Evolutionary conservation across 108 stramenopile genomes (phyloP).

Genomic region (Cyclotella atomus): DNA sequence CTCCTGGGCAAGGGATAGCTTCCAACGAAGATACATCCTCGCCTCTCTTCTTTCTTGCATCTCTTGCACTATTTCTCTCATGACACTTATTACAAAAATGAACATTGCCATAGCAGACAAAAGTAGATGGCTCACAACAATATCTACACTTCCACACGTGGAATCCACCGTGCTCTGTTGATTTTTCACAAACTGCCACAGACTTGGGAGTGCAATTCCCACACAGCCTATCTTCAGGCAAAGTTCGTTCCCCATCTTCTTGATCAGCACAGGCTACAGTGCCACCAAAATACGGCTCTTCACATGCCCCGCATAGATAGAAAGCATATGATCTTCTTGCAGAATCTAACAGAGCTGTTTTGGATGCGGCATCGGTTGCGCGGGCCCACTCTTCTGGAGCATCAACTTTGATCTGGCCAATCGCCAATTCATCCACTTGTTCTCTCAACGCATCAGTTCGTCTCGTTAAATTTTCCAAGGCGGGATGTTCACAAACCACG

Average conservation of each 20-base stretch:
- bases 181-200: conserved; percentile 53
- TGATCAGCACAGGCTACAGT: conserved; percentile 72
- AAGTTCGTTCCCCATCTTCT: conserved; percentile 28
- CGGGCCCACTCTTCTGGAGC: conserved; percentile 26
- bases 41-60: conserved; percentile 19
- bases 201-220: conserved; percentile 57
- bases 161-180: conserved; percentile 53
- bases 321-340: conserved; percentile 63
- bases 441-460: conserved; percentile 56
- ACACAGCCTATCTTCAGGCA: conserved; percentile 54
- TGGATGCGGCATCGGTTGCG: background rate
- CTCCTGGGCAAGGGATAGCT: conserved; percentile 59
- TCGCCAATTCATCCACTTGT: conserved; percentile 59
- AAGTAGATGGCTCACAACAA: conserved; percentile 63
- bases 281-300: conserved; percentile 78
- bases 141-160: conserved; percentile 78
- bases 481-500: conserved; percentile 53
- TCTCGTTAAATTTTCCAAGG: conserved; percentile 59
- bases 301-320: conserved; percentile 64
- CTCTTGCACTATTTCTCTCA: conserved; percentile 53
- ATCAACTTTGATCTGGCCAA: conserved; percentile 57
- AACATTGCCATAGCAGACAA: conserved; percentile 69
- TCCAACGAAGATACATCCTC: conserved; percentile 24
- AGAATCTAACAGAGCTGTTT: conserved; percentile 36
- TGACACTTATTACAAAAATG: conserved; percentile 71